Base-by-base conservation (phyloP, 208 protist genomes). In the Acanthamoeba lenticulata region DNA sequence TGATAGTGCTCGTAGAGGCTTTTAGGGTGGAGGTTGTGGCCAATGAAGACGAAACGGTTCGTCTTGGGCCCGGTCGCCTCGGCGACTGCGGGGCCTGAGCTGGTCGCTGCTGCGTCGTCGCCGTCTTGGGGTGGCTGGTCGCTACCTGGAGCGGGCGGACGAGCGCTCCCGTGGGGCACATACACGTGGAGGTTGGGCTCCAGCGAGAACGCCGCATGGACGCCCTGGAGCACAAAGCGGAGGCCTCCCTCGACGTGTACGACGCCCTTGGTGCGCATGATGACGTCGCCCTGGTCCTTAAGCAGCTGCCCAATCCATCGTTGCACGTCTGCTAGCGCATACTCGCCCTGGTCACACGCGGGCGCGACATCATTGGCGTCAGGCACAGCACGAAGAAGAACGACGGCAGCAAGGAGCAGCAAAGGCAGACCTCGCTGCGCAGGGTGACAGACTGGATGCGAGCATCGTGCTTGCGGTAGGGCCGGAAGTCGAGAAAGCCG, bases 141-240 rank as follows among this genome's bases (percentile, higher is more conserved):
- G n/a, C n/a, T n/a, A n/a, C n/a, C n/a, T n/a, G n/a, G n/a, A n/a
- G n/a, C n/a, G n/a, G n/a, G 6, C 38, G 13, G 36, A 1, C 4
- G 15, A 5, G 15, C 19, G 21, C 34, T 19, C 34, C 11, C 36
- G 67, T 77, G 67, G 3, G 67, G 36, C 36, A 77, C 19, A 29
- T 77, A 77, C 2, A 77, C 36, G 67, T 77, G 67, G 67, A 44
- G 34, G 67, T 77, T 77, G 36, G 67, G 36, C 67, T 77, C 67
- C 13, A 77, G 44, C 6, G 67, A 21, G 67, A 77, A 77, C 9
- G 67, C 44, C 34, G 67, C 38, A 29, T 77, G 67, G 9, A 77
- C 67, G 21, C 36, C 67, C 21, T 77, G 67, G 34, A 77, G 36
- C 67, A 77, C 67, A 29, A 45, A 77, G 34, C 67, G 6, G 67